Evolutionary conservation across 208 protist genomes (phyloP).

Genomic region (Borovskyia barvae): DNA sequence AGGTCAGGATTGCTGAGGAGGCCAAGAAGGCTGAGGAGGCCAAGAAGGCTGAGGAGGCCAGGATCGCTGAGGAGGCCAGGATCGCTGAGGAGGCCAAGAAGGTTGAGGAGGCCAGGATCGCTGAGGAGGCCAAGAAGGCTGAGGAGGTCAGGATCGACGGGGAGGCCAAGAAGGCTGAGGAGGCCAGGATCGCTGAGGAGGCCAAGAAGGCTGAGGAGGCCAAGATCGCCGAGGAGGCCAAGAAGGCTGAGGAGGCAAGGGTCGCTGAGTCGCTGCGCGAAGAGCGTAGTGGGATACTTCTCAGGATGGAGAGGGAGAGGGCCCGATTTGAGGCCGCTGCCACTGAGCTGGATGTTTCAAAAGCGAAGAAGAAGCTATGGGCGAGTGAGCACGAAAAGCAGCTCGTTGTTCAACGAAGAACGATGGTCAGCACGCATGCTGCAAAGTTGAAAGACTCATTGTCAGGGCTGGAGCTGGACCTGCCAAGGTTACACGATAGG

Average conservation of each 20-base stretch:
- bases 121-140: neutral
- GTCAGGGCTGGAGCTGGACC: too few species aligned
- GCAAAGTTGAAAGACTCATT: too few species aligned
- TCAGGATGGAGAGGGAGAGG: conserved; percentile 1
- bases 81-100: neutral
- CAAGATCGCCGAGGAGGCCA: neutral
- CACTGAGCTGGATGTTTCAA: conserved; percentile 14
- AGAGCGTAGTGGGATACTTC: conserved; percentile 1
- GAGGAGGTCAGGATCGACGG: neutral
- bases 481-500: too few species aligned
- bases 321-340: conserved; percentile 7
- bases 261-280: neutral
- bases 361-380: too few species aligned
- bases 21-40: neutral
- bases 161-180: neutral
- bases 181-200: neutral
- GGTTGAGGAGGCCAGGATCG: neutral
- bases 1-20: neutral
- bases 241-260: neutral
- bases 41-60: neutral
- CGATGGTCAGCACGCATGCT: too few species aligned
- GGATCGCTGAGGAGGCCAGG: neutral
- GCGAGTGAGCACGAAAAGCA: too few species aligned
- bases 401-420: too few species aligned
- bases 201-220: neutral